A percentile compares a stretch with the other conserved stretches of the same genome.
These are phyloP conservation scores for Pestalotiopsis sp. DNA, from an alignment of 2,329 filamentous ascomycete species.

Conservation along the genomic window DNA sequence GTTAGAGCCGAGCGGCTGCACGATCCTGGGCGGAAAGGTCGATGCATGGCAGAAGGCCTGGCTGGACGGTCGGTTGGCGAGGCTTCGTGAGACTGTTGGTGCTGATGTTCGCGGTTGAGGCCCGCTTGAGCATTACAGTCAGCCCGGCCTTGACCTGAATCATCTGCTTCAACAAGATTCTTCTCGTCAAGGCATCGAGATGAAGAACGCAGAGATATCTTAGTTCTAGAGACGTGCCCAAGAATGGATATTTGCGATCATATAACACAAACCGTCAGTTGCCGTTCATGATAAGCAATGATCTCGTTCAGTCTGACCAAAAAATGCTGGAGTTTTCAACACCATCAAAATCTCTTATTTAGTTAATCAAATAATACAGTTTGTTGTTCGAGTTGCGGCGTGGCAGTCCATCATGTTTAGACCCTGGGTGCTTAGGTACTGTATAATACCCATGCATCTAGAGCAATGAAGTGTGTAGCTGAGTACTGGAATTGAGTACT, in stretches of 20 bases:
- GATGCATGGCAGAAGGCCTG: constrained; percentile 79
- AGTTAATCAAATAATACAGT: too few species aligned
- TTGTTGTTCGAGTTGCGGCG: too few species aligned
- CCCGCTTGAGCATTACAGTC: neutral
- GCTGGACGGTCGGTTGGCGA: constrained; percentile 70
- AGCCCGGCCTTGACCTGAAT: neutral
- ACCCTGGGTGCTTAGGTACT: neutral
- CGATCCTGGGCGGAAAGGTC: constrained; percentile 85
- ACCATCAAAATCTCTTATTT: too few species aligned
- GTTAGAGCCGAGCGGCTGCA: constrained; percentile 68
- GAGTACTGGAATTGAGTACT: neutral
- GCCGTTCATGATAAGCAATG: too few species aligned
- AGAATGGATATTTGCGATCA: too few species aligned
- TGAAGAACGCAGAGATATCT: too few species aligned
- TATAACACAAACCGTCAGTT: too few species aligned
- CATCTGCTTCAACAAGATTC: neutral
- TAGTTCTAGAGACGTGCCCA: too few species aligned
- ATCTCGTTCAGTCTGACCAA: too few species aligned
- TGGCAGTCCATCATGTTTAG: neutral
- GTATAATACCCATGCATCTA: neutral
- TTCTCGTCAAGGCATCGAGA: neutral
- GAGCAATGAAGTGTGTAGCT: neutral
- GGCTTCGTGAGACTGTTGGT: constrained; percentile 63
- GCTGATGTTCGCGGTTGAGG: constrained; percentile 22
- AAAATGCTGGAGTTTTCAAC: too few species aligned